Evolutionary conservation across 208 protist genomes (phyloP).

Genomic region (Strigomonas culicis): DNA sequence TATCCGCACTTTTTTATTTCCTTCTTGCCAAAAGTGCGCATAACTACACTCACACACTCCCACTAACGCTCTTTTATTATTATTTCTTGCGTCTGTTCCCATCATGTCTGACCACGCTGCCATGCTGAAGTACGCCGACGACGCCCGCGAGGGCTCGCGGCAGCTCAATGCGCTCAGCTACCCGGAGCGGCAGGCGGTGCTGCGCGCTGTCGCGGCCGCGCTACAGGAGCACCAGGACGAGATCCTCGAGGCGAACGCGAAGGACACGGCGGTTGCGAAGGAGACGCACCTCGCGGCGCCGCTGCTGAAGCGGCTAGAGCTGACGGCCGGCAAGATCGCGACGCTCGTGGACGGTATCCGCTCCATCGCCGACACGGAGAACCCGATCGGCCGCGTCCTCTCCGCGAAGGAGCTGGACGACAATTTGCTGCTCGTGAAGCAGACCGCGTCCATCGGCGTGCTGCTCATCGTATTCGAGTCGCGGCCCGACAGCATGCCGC

Average conservation of each 20-base stretch:
- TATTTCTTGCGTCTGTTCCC: neutral
- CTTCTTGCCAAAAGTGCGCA: neutral
- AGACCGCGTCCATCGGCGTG: slow-evolving; percentile 87
- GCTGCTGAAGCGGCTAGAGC: slow-evolving; percentile 55
- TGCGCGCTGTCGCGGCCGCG: slow-evolving; percentile 52
- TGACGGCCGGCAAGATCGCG: slow-evolving; percentile 56
- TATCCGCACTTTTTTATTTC: too few relatives aligned
- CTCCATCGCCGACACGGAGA: slow-evolving; percentile 32
- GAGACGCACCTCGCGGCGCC: slow-evolving; percentile 28
- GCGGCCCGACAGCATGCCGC: slow-evolving; percentile 80
- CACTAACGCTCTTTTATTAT: slow-evolving; percentile 2
- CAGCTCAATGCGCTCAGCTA: slow-evolving; percentile 32
- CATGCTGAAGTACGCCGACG: slow-evolving; percentile 35
- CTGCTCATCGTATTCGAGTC: slow-evolving; percentile 94
- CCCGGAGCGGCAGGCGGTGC: slow-evolving; percentile 31
- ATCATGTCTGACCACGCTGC: neutral
- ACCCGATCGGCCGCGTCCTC: slow-evolving; percentile 57
- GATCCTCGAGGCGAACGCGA: slow-evolving; percentile 69
- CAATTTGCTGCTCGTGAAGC: slow-evolving; percentile 72
- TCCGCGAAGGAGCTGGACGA: slow-evolving; percentile 51
- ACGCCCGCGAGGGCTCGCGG: slow-evolving; percentile 48
- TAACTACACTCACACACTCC: neutral
- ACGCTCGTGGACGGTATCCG: slow-evolving; percentile 47
- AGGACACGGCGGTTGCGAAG: slow-evolving; percentile 48
- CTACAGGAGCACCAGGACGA: slow-evolving; percentile 29